Base-by-base conservation (phyloP, 345 rosid genomes). In the Triadica sebifera region DNA sequence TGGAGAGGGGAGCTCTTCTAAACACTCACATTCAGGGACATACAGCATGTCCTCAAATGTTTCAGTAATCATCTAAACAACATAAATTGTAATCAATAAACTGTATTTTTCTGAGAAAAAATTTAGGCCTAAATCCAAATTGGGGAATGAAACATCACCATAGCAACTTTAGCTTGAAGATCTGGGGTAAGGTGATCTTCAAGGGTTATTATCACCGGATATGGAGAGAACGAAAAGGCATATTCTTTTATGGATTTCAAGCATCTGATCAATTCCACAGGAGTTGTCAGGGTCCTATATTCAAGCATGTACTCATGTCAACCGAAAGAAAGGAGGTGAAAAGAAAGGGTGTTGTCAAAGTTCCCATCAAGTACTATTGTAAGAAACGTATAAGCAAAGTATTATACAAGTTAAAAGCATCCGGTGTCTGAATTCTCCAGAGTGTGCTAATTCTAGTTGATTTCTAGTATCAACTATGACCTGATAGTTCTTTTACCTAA, bases 1-100 rank as follows among this genome's bases (percentile, higher is more conserved):
- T 12, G 93, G 96, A 47, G 96, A 84, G 79, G 92, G 96, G 11
- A 89, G 77, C 80, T 88, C 87, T 69, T 85, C 80, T 24, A 89
- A 77, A 70, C 82, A 81, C 1, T 84, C 82, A 22, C 73, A 66
- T 73, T 85, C 88, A 15, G 88, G 75, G 76, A 37, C 47, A 74
- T 79, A 91, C 81, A 91, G 65, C 89, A 86, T 85, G 5, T 87
- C 84, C 75, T 78, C 85, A 75, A 83, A 88, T 49, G 74, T 82
- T 63, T 86, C 83, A 43, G 51, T 83, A 67, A 91, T 74, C 96
- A 89, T 84, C 92, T 91, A 77, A 80, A 51, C 69, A 69, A 64
- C 25, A 67, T 49, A 10, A 45, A 58, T 58, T 22, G 53, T 11
- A 0, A 12, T 67, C 78, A 80, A 41, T 69, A 45, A 22, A 52